phyloP scores from a whole-genome alignment of 345 rosid species.

The Cardamine occulta region DNA sequence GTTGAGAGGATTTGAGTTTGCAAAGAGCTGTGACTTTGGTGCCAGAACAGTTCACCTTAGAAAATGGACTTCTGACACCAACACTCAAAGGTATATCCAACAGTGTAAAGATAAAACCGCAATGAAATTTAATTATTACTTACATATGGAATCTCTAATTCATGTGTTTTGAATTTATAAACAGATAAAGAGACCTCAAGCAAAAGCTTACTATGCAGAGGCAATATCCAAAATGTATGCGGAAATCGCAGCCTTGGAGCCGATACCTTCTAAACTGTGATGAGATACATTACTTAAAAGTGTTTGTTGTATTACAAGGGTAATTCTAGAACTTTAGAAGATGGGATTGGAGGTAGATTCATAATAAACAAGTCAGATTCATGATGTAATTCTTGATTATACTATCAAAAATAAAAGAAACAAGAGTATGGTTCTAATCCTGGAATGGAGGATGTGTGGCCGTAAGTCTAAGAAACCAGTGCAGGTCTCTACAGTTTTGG shows the following conservation, averaged over 20 bases:
- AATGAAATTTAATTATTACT: constrained; percentile 8
- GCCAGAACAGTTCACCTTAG: constrained; percentile 73
- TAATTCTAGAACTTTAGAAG: constrained; percentile 1
- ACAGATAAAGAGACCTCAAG: constrained; percentile 89
- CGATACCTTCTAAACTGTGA: constrained; percentile 38
- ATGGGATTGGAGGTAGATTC: constrained; percentile 23
- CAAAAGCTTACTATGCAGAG: constrained; percentile 66
- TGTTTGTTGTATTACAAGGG: constrained; percentile 1
- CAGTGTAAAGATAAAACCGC: background rate
- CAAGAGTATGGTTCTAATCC: background rate
- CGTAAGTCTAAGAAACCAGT: background rate
- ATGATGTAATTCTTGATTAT: constrained; percentile 9
- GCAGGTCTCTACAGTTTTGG: background rate
- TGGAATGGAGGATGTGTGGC: background rate
- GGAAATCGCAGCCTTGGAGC: constrained; percentile 52
- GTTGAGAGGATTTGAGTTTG: constrained; percentile 79
- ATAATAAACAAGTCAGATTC: background rate
- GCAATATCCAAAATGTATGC: constrained; percentile 74
- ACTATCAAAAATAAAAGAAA: background rate
- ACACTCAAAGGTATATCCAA: constrained; percentile 73
- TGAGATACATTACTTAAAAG: constrained; percentile 5
- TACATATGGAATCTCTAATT: constrained; percentile 13
- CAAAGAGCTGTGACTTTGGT: constrained; percentile 84
- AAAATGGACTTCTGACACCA: constrained; percentile 84
- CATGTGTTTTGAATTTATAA: background rate